phyloP scores from a whole-genome alignment of 2,329 filamentous ascomycete genomes.

The Fusarium haematococcum region DNA sequence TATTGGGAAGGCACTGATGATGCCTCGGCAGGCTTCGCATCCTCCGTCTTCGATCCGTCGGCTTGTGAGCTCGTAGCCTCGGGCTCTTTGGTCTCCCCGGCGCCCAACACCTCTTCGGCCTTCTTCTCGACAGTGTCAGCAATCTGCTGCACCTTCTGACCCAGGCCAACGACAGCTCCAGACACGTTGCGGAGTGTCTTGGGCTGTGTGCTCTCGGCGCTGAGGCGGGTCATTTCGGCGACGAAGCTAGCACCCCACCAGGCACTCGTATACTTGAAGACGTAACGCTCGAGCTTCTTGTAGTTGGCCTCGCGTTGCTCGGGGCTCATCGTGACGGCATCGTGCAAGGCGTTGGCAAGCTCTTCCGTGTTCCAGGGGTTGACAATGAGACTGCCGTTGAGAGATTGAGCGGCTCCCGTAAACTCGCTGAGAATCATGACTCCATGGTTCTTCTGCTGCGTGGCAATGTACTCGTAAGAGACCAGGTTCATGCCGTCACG shows the following conservation, averaged over 20 bases:
- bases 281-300: conserved; percentile 91
- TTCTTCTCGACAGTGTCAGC: conserved; percentile 39
- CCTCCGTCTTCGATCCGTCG: conserved; percentile 18
- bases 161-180: conserved; percentile 51
- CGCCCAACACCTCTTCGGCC: conserved; percentile 21
- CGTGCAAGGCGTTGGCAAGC: conserved; percentile 90
- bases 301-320: conserved; percentile 90
- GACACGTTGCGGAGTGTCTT: conserved; percentile 57
- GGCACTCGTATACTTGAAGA: conserved; percentile 96
- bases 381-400: conserved; percentile 93
- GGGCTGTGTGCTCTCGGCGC: conserved; percentile 51
- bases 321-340: conserved; percentile 95
- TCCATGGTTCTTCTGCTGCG: conserved; percentile 89
- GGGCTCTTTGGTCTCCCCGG: conserved; percentile 33
- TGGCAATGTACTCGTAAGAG: conserved; percentile 97
- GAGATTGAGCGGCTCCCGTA: conserved; percentile 91
- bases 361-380: conserved; percentile 99
- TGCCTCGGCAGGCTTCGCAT: conserved; percentile 4
- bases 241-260: conserved; percentile 98
- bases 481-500: conserved; percentile 99
- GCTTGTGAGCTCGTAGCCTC: conserved; percentile 3
- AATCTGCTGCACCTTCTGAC: conserved; percentile 44
- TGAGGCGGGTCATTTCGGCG: conserved; percentile 76
- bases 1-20: conserved; percentile 23
- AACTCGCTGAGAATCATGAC: conserved; percentile 97